Base-by-base conservation (phyloP, 371 early-diverging fungal species). In the Batkoa obscura region DNA sequence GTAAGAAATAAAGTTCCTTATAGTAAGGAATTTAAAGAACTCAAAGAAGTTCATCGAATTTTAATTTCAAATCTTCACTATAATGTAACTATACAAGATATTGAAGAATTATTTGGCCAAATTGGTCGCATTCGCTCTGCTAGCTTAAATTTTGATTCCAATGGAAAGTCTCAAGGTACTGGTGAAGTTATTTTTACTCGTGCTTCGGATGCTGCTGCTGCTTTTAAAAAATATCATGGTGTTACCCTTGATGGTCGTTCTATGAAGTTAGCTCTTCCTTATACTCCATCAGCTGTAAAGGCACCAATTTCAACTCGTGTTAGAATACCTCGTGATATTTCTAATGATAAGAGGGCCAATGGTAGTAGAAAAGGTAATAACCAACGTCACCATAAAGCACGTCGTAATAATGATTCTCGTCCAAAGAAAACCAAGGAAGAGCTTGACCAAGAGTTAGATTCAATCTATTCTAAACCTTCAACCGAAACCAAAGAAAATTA, bases 391-490 rank as follows among this genome's bases (percentile, higher is more conserved):
- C n/a, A n/a, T n/a, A 66, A 63, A 47, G 17, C 32, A 38, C 39
- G 60, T 37, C 56, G 68, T 45, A 63, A 67, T 50, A 62, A 66
- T 56, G 64, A 63, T 49, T 59, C 60, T 38, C 53, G 60, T 38
- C 59, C 68, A 37, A 61, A 66, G 1, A 69, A 68, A 60, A 72
- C 80, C 49, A 69, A 70, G 39, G 80, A 76, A 33, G 70, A 79
- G 47, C 68, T 85, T 36, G 84, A 83, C 58, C 82, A 80, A 5
- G 86, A 85, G 53, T 78, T 85, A 69, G 81, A 76, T 60, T n/a
- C n/a, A n/a, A n/a, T n/a, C n/a, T n/a, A n/a, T n/a, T n/a, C n/a
- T n/a, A n/a, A n/a, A n/a, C n/a, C n/a, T n/a, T n/a, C n/a, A n/a
- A n/a, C n/a, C n/a, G n/a, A n/a, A n/a, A n/a, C n/a, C n/a, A n/a